Evolutionary conservation across 345 rosid genomes (phyloP).

Genomic region (Dipteronia sinensis): DNA sequence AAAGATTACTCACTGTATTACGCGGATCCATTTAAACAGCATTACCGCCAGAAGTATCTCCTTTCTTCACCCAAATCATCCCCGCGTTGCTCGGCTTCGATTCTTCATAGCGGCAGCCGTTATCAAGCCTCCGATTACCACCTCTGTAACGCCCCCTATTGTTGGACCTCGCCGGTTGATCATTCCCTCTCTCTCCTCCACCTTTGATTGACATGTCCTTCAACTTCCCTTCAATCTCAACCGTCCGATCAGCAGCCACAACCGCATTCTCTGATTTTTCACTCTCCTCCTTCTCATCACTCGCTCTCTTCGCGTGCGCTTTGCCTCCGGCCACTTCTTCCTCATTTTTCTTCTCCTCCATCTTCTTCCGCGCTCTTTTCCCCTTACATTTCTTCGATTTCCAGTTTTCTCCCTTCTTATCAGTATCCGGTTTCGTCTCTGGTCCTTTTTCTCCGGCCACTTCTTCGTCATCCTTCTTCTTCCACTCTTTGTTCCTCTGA

Average conservation of each 20-base stretch:
- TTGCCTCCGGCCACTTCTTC: slow-evolving; percentile 5
- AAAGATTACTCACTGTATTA: slow-evolving; percentile 1
- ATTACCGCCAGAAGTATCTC: slow-evolving; percentile 25
- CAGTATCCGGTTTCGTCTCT: not conserved
- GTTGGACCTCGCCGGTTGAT: not conserved
- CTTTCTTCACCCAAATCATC: slow-evolving; percentile 53
- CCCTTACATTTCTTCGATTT: not conserved
- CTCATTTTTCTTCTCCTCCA: not conserved
- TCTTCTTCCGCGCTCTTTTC: not conserved
- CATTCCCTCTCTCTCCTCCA: not conserved
- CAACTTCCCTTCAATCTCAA: slow-evolving; percentile 14
- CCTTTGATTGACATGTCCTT: not conserved
- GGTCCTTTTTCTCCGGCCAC: not conserved
- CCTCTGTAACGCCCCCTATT: not conserved
- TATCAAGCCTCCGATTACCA: not conserved
- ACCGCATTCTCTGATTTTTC: not conserved
- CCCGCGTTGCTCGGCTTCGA: not conserved
- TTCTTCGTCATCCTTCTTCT: not conserved
- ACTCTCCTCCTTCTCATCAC: slow-evolving; percentile 13
- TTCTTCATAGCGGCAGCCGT: not conserved
- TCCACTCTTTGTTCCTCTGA: not conserved
- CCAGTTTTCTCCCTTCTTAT: too few relatives aligned
- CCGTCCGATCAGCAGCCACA: slow-evolving; percentile 13
- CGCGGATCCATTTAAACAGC: slow-evolving; percentile 3
- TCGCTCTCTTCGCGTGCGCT: not conserved